phyloP scores from a whole-genome alignment of 2,329 filamentous ascomycete genomes.

The Colletotrichum tofieldiae region DNA sequence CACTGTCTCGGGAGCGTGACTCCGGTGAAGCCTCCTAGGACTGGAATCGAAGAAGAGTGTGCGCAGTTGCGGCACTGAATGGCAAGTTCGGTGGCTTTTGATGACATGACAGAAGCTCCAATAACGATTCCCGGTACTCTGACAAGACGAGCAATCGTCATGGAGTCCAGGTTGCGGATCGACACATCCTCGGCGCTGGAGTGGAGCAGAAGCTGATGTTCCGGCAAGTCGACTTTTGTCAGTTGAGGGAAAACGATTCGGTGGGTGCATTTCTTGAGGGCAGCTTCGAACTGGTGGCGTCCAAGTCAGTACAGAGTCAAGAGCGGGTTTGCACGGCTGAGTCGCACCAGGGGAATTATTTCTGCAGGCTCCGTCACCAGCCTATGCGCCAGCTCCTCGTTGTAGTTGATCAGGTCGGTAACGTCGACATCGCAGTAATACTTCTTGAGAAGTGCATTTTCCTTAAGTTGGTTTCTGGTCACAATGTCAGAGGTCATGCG shows the following conservation, averaged over 20 bases:
- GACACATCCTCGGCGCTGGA: conserved; percentile 92
- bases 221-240: conserved; percentile 78
- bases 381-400: conserved; percentile 93
- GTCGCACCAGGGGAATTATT: conserved; percentile 87
- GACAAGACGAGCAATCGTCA: conserved; percentile 94
- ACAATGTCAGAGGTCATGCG: not conserved
- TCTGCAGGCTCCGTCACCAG: conserved; percentile 92
- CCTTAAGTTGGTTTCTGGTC: conserved; percentile 89
- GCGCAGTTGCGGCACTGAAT: conserved; percentile 92
- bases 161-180: conserved; percentile 93
- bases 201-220: conserved; percentile 95
- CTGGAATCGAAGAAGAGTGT: conserved; percentile 77
- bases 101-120: conserved; percentile 95
- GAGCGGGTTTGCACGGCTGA: not conserved
- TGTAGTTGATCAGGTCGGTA: conserved; percentile 94
- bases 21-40: conserved; percentile 90
- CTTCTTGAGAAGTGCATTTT: conserved; percentile 94
- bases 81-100: conserved; percentile 89
- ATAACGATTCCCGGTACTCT: conserved; percentile 98
- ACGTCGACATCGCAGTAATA: conserved; percentile 98
- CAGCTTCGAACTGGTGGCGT: conserved; percentile 84
- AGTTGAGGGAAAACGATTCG: conserved; percentile 91
- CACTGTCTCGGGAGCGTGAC: conserved; percentile 88
- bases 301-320: conserved; percentile 20
- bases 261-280: conserved; percentile 91